Evolutionary conservation across 495 filamentous ascomycete species (phyloP).

Genomic region (Tuber microsphaerosporum): DNA sequence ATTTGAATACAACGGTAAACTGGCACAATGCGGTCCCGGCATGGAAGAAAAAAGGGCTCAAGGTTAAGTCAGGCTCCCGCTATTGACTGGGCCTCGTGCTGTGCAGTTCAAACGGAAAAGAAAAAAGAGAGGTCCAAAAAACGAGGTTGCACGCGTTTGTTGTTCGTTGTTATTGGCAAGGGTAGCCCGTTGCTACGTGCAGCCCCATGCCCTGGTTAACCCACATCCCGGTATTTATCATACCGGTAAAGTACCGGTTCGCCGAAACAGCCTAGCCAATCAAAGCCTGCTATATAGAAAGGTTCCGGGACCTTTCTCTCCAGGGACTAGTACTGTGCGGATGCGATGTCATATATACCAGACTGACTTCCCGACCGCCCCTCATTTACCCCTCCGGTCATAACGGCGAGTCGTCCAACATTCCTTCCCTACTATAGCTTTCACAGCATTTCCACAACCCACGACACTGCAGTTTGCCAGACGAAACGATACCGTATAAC

Average conservation of each 20-base stretch:
- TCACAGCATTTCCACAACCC: too few relatives aligned
- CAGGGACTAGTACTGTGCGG: background rate
- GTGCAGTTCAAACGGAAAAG: background rate
- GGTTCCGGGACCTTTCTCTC: background rate
- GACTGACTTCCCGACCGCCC: background rate
- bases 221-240: background rate
- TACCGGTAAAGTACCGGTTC: background rate
- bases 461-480: too few relatives aligned
- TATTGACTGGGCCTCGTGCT: background rate
- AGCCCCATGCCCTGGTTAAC: background rate
- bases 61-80: background rate
- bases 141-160: background rate
- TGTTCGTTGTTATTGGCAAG: background rate
- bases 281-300: background rate
- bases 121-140: background rate
- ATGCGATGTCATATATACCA: background rate
- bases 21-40: background rate
- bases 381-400: background rate
- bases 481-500: too few relatives aligned
- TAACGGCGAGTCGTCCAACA: too few relatives aligned
- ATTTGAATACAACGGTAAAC: background rate
- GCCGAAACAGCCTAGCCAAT: background rate
- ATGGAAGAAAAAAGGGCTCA: background rate
- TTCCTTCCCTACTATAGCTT: too few relatives aligned
- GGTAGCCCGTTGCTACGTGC: background rate